Evolutionary conservation across 31 red algal species (phyloP).

Genomic region (Endocladia muricata): DNA sequence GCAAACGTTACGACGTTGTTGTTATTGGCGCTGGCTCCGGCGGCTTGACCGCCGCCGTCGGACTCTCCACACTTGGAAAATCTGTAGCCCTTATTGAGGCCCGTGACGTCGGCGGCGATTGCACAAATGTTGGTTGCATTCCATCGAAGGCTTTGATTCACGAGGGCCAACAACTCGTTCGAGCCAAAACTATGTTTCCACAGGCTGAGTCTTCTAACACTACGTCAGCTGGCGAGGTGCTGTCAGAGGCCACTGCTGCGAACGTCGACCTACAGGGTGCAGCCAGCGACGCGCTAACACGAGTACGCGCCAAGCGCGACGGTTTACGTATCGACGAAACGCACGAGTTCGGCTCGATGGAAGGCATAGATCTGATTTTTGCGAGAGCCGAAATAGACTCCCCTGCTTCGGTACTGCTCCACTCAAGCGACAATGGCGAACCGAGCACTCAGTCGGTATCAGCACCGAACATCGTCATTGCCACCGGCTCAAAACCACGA

Average conservation of each 20-base stretch:
- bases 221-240: slow-evolving; percentile 17
- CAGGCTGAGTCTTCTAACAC: slow-evolving; percentile 44
- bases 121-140: slow-evolving; percentile 89
- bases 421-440: slow-evolving; percentile 14
- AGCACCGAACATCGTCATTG: slow-evolving; percentile 26
- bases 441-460: too few relatives aligned
- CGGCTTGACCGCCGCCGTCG: slow-evolving; percentile 68
- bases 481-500: slow-evolving; percentile 49
- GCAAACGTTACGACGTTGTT: slow-evolving; percentile 76
- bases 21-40: slow-evolving; percentile 86
- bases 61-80: slow-evolving; percentile 61
- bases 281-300: background rate
- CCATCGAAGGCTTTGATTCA: slow-evolving; percentile 87
- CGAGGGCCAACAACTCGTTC: slow-evolving; percentile 55
- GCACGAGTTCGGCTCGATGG: slow-evolving; percentile 32
- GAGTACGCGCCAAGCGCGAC: slow-evolving; percentile 52
- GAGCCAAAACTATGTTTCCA: slow-evolving; percentile 1
- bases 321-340: slow-evolving; percentile 68
- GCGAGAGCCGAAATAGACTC: slow-evolving; percentile 27
- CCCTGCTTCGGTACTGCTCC: slow-evolving; percentile 9
- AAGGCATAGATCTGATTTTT: slow-evolving; percentile 37
- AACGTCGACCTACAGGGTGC: too few relatives aligned
- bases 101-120: slow-evolving; percentile 74
- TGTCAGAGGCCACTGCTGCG: too few relatives aligned
- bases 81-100: slow-evolving; percentile 86